A percentile compares a stretch with the other conserved stretches of the same genome.
phyloP scores from a whole-genome alignment of 106 monocot genomes.

The Platanthera guangdongensis region DNA sequence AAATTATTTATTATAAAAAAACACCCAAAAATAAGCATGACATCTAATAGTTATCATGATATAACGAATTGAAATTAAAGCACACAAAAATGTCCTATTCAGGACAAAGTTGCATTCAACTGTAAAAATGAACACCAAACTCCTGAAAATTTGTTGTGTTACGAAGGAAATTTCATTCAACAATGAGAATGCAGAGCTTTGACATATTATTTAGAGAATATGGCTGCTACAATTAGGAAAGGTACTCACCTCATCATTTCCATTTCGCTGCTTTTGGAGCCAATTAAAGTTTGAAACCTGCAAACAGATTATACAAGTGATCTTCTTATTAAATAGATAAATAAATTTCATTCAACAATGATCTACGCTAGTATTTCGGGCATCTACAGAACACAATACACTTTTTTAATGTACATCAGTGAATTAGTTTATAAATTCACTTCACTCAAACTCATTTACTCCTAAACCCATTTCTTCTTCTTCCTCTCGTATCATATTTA shows the following conservation, averaged over 20 bases:
- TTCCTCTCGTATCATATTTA: neutral
- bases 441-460: neutral
- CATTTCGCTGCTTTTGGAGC: constrained; percentile 84
- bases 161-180: neutral
- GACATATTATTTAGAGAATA: neutral
- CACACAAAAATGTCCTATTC: too few species aligned
- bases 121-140: neutral
- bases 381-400: neutral
- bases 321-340: neutral
- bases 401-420: neutral
- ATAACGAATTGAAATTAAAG: too few species aligned
- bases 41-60: too few species aligned
- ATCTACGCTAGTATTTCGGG: neutral
- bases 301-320: neutral
- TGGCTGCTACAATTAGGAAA: neutral
- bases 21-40: too few species aligned
- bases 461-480: neutral
- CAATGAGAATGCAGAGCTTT: neutral
- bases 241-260: constrained; percentile 79
- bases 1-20: too few species aligned
- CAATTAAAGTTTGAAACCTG: constrained; percentile 88
- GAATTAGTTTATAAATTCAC: neutral
- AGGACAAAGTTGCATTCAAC: neutral
- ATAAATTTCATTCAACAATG: too few species aligned
- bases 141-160: neutral